Evolutionary conservation across 805 yeast genomes (phyloP), one percentile per base, ranked within the genome.

Genomic region (Kluyveromyces lactis): DNA sequence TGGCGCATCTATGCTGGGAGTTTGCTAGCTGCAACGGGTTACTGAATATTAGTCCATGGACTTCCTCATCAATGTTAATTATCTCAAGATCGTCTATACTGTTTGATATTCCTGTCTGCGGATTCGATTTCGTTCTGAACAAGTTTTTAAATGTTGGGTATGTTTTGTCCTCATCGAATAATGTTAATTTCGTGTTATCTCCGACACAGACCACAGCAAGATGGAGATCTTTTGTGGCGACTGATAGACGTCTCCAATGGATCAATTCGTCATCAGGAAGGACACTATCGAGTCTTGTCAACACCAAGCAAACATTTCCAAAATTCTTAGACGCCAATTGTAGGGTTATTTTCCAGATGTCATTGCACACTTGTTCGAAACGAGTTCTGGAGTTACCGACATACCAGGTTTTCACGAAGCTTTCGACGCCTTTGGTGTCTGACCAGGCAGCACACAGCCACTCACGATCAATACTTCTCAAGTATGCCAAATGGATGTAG

Each of bases 361-460:
- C 82, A 48, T 74, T 77, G 45, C 83, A 72, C 2, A 81, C 75
- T 1, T 69, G 63, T 29, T 78, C 78, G 52, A 77, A 71, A n/a
- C 60, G 51, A 2, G 51, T 47, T 30, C 52, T 62, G 1, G 63
- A 52, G 40, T 48, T 50, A 39, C 63, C 62, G 55, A 53, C 69
- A 48, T 68, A 71, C 89, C 90, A 83, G 0, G 86, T 71, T 47
- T 76, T 79, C 0, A 79, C 72, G 33, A 68, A 69, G 13, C 79
- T 73, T 10, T 75, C 68, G 3, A 68, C 66, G 0, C 95, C 95
- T 55, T 73, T 71, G 36, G 89, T 90, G 52, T 90, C 95, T 0
- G 92, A 71, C 94, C 97, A 86, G 0, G 94, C 81, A 0, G 86
- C 94, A 17, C 79, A 76, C 32, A 86, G 69, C 95, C 96, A 90